These are phyloP conservation scores for Plasmopara viticola DNA, from an alignment of 352 stramenopile species.

Conservation along the genomic window DNA sequence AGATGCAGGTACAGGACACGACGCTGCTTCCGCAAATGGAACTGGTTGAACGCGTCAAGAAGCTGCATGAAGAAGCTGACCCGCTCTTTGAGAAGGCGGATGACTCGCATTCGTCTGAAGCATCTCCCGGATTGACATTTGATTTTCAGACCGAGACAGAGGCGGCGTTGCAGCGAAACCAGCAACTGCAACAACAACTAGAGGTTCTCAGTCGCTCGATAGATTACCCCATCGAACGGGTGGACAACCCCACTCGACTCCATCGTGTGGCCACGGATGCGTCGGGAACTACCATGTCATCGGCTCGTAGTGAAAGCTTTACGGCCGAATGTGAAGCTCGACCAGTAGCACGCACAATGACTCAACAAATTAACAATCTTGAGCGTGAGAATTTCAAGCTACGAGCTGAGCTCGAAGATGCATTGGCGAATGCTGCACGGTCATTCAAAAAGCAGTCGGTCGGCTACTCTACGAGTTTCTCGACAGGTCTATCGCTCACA, in stretches of 20 bases:
- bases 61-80: slow-evolving; percentile 49
- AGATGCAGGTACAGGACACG: slow-evolving; percentile 40
- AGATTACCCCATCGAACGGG: slow-evolving; percentile 31
- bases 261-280: slow-evolving; percentile 39
- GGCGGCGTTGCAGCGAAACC: slow-evolving; percentile 53
- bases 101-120: slow-evolving; percentile 4
- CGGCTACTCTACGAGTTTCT: slow-evolving; percentile 19
- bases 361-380: slow-evolving; percentile 63
- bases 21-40: slow-evolving; percentile 62
- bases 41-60: slow-evolving; percentile 70
- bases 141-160: slow-evolving; percentile 52
- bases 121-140: slow-evolving; percentile 21
- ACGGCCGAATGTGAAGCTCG: slow-evolving; percentile 22
- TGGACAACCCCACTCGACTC: slow-evolving; percentile 7
- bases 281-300: slow-evolving; percentile 36
- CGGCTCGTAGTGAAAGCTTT: slow-evolving; percentile 18
- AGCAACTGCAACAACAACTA: slow-evolving; percentile 54
- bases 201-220: slow-evolving; percentile 55
- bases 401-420: slow-evolving; percentile 42
- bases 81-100: slow-evolving; percentile 22
- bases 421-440: slow-evolving; percentile 22
- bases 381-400: slow-evolving; percentile 72
- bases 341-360: slow-evolving; percentile 50
- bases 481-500: slow-evolving; percentile 19
- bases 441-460: slow-evolving; percentile 37